These are phyloP conservation scores for Trichophyton rubrum DNA, from an alignment of 2,329 filamentous ascomycete species.

Conservation along the genomic window DNA sequence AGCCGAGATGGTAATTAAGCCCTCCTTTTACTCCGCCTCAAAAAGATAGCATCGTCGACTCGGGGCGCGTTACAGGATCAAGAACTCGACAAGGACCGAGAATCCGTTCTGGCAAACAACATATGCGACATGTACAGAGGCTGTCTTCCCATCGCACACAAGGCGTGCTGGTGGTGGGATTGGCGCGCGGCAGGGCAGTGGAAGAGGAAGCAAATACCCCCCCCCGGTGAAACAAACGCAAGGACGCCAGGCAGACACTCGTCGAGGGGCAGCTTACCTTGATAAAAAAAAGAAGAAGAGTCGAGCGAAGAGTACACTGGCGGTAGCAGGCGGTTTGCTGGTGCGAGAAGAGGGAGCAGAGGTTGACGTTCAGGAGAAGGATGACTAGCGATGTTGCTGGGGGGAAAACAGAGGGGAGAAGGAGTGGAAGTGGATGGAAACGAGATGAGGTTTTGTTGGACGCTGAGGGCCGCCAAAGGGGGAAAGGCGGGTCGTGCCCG, in stretches of 20 bases:
- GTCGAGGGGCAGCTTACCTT: conserved; percentile 7
- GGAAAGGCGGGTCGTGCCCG: conserved; percentile 10
- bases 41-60: neutral
- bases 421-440: conserved; percentile 11
- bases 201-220: neutral
- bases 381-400: conserved; percentile 4
- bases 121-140: neutral
- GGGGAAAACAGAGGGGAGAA: conserved; percentile 5
- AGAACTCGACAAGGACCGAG: neutral
- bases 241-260: neutral
- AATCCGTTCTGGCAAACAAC: neutral
- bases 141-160: neutral
- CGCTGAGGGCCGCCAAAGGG: conserved; percentile 7
- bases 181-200: conserved; percentile 2
- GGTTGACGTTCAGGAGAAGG: neutral
- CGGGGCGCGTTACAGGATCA: neutral
- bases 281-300: conserved; percentile 9
- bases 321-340: neutral
- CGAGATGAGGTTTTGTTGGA: conserved; percentile 12
- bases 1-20: neutral
- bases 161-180: neutral
- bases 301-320: conserved; percentile 10
- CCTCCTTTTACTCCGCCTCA: neutral
- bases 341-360: neutral
- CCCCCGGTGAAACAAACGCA: neutral